A percentile compares a stretch with the other conserved stretches of the same genome.
These are phyloP conservation scores for Talaromyces sp. DNA, from an alignment of 2,329 filamentous ascomycete species.

Conservation along the genomic window DNA sequence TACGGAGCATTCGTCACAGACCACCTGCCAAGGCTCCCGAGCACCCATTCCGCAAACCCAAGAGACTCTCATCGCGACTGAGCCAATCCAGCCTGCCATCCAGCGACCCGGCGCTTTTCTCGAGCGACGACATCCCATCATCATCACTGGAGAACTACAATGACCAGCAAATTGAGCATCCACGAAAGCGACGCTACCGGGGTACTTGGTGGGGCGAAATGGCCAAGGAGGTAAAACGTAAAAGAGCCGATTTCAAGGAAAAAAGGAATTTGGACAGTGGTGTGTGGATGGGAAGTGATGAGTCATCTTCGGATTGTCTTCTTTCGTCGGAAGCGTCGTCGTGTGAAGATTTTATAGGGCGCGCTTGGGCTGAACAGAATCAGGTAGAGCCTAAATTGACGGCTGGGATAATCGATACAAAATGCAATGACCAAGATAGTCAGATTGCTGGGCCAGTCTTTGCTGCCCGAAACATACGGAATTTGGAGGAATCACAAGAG, in stretches of 20 bases:
- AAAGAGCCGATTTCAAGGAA: constrained; percentile 42
- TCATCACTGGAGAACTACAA: constrained; percentile 46
- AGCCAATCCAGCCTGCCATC: constrained; percentile 40
- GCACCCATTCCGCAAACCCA: constrained; percentile 18
- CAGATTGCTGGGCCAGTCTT: constrained; percentile 11
- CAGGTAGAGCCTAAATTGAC: constrained; percentile 3
- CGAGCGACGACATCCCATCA: constrained; percentile 46
- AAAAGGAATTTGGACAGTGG: constrained; percentile 46
- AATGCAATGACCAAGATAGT: neutral
- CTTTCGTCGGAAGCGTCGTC: constrained; percentile 33
- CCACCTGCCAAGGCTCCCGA: constrained; percentile 25
- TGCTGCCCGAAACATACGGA: constrained; percentile 21
- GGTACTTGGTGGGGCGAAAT: constrained; percentile 47
- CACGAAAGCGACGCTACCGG: constrained; percentile 39
- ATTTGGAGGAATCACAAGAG: constrained; percentile 32
- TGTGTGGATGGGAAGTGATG: constrained; percentile 49
- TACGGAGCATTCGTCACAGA: constrained; percentile 35
- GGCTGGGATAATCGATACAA: neutral
- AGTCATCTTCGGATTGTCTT: constrained; percentile 34
- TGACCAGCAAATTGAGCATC: constrained; percentile 7
- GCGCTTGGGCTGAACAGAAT: constrained; percentile 1
- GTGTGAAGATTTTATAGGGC: constrained; percentile 33
- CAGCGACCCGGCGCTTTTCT: constrained; percentile 47
- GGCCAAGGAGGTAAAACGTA: constrained; percentile 35
- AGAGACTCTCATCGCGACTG: constrained; percentile 25